Conservation (phyloP, 1,284 basidiomycete genomes). For the Meira miltonrushii region DNA sequence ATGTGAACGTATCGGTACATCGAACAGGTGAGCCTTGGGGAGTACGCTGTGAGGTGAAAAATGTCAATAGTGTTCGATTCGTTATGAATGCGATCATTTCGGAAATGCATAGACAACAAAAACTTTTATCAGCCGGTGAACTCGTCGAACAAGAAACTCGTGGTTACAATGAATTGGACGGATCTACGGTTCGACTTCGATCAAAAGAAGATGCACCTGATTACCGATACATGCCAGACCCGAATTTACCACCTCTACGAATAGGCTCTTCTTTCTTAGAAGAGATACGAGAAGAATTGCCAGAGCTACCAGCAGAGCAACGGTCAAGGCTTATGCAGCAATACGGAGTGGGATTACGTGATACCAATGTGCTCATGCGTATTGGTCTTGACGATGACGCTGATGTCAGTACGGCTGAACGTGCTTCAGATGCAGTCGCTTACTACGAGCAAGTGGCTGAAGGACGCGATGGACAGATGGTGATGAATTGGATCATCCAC, state of each 20-base stretch:
- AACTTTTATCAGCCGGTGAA: slow-evolving; percentile 58
- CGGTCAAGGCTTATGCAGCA: slow-evolving; percentile 60
- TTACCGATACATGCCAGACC: slow-evolving; percentile 97
- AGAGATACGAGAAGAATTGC: slow-evolving; percentile 61
- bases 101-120: slow-evolving; percentile 70
- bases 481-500: slow-evolving; percentile 69
- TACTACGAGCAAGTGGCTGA: slow-evolving; percentile 39
- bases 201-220: slow-evolving; percentile 91
- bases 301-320: slow-evolving; percentile 71
- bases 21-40: slow-evolving; percentile 62
- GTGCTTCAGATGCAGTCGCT: slow-evolving; percentile 30
- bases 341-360: slow-evolving; percentile 61
- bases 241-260: slow-evolving; percentile 73
- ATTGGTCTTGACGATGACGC: slow-evolving; percentile 41
- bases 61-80: slow-evolving; percentile 84
- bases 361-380: slow-evolving; percentile 46
- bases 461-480: slow-evolving; percentile 53
- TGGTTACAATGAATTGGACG: slow-evolving; percentile 77
- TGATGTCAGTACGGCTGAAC: slow-evolving; percentile 54
- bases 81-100: slow-evolving; percentile 82
- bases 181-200: slow-evolving; percentile 74
- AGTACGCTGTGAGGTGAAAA: slow-evolving; percentile 93
- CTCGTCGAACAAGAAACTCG: slow-evolving; percentile 77
- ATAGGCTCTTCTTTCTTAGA: slow-evolving; percentile 61
- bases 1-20: slow-evolving; percentile 79